Conservation (phyloP, 1,284 basidiomycete genomes). For the Cryptococcus wingfieldii region DNA sequence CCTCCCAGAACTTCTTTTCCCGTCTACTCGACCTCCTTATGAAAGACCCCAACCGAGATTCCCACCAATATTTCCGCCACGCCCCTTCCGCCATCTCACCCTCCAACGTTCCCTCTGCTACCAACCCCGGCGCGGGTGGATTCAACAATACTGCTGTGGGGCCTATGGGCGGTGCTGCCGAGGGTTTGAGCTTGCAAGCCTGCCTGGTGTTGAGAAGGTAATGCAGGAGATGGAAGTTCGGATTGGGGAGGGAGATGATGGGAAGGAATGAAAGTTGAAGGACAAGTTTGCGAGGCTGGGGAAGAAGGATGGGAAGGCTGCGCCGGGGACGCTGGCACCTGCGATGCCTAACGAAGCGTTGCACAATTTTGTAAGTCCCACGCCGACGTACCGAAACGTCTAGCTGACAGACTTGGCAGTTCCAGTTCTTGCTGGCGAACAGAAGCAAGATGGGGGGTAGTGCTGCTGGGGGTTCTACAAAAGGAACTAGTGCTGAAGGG, state of each 20-base stretch:
- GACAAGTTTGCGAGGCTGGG: conserved; percentile 39
- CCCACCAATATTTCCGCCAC: conserved; percentile 76
- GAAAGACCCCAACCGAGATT: conserved; percentile 80
- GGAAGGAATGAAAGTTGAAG: conserved; percentile 28
- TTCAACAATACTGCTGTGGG: conserved; percentile 62
- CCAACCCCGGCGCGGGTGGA: not conserved
- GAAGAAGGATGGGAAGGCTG: conserved; percentile 10
- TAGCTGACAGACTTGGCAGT: conserved; percentile 44
- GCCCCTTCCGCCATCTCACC: conserved; percentile 42
- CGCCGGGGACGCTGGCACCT: conserved; percentile 1
- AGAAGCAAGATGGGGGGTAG: conserved; percentile 5
- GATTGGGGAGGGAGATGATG: conserved; percentile 36
- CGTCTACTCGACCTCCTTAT: conserved; percentile 83
- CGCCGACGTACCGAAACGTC: conserved; percentile 1
- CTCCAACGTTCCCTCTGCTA: not conserved
- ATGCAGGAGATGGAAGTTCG: conserved; percentile 76
- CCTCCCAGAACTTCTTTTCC: conserved; percentile 80
- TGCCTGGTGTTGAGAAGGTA: conserved; percentile 79
- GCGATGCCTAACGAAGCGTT: conserved; percentile 44
- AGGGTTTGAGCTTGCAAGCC: conserved; percentile 69
- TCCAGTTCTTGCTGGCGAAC: conserved; percentile 21
- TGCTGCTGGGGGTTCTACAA: not conserved
- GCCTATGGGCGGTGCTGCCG: conserved; percentile 67
- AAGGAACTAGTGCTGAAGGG: too few species aligned
- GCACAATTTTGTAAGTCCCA: conserved; percentile 45